Base-by-base conservation (phyloP, 108 stramenopile species). In the Pseudonitzschia pungens region DNA sequence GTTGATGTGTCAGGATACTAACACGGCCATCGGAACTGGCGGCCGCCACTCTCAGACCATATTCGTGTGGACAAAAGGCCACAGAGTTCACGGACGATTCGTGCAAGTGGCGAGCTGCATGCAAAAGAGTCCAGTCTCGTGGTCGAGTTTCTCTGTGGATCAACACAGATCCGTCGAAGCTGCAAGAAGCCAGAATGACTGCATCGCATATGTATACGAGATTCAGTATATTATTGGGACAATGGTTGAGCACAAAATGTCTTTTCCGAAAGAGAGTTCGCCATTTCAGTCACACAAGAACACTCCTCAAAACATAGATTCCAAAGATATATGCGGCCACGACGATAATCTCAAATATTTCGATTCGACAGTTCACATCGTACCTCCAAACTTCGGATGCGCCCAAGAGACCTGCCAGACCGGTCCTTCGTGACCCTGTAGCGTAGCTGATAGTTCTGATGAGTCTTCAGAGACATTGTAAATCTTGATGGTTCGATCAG, bases 341-440 rank as follows among this genome's bases (percentile, higher is more conserved):
- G 18, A 12, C 22, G 18, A 40, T 36, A 36, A 9, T 33, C 4
- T 21, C 10, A 29, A 55, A 60, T 36, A 2, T 7, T 63, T 18
- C 45, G 18, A 18, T 48, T 48, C 45, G 2, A 14, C 45, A 4
- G 45, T 14, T 48, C 45, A 48, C 14, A 11, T 11, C 42, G 21
- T 67, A 67, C 66, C 66, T 51, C 96, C 96, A 84, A 89, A 98
- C 74, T 95, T 94, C 41, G 97, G 97, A 76, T 98, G 97, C 5
- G 94, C 88, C 97, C 97, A 98, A 32, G 88, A 79, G 15, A 97
- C 88, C 84, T 94, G 88, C 94, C 96, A 98, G 24, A 98, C 96
- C 10, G 97, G 96, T 10, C 95, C 97, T 63, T 87, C 86, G 83
- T 96, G 96, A 18, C 92, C 91, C 52, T 86, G 82, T 20, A 97